phyloP scores from a whole-genome alignment of 345 rosid genomes.

The Odontarrhena argentea region DNA sequence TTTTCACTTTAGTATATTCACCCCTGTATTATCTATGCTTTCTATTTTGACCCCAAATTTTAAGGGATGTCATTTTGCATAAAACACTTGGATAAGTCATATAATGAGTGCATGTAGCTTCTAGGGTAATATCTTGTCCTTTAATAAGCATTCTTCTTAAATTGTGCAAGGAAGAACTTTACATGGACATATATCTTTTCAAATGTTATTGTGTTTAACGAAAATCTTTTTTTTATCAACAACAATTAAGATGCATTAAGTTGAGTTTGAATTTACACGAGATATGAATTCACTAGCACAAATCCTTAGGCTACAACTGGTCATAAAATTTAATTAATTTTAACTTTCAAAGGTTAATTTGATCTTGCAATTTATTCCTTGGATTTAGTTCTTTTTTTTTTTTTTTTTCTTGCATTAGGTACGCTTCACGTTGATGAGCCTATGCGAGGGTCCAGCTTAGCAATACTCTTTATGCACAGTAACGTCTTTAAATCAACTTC shows the following conservation, averaged over 20 bases:
- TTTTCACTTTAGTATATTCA: background rate
- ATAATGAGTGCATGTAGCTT: background rate
- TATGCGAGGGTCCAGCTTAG: slow-evolving; percentile 19
- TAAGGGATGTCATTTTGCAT: slow-evolving; percentile 6
- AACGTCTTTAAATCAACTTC: slow-evolving; percentile 19
- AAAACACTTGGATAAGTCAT: background rate
- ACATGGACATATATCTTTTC: background rate
- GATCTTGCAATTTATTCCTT: no score
- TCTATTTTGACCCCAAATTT: slow-evolving; percentile 6
- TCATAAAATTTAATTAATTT: no score
- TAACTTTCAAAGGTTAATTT: no score
- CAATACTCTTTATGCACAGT: slow-evolving; percentile 4
- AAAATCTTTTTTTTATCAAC: no score
- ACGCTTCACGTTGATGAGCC: slow-evolving; percentile 24
- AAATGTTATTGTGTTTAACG: no score
- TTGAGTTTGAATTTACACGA: no score
- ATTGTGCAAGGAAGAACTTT: slow-evolving; percentile 34
- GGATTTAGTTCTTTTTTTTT: no score
- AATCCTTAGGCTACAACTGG: no score
- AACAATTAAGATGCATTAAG: no score
- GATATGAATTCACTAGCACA: no score
- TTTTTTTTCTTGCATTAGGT: slow-evolving; percentile 5
- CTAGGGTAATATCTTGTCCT: background rate
- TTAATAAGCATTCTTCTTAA: slow-evolving; percentile 9
- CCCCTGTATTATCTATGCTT: slow-evolving; percentile 13